Base-by-base conservation (phyloP, 2,329 filamentous ascomycete genomes). In the Aspergillus sp. region DNA sequence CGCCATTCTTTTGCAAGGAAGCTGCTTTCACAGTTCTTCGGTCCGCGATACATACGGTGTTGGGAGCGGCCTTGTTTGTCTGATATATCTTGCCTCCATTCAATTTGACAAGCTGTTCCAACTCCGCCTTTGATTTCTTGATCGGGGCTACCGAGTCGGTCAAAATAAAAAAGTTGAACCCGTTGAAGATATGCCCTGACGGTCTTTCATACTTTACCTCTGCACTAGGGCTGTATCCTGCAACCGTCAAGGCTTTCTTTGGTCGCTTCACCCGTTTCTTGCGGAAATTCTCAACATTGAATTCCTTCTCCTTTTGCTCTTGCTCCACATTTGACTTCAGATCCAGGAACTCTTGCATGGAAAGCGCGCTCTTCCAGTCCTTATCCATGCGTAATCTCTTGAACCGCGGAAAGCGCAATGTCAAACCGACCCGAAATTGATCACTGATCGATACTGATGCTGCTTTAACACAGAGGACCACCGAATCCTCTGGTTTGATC, bases 391-490 rank as follows among this genome's bases (percentile, higher is more conserved):
- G 86, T 5, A 98, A 78, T 38, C 83, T 85, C 64, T 92, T 92
- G 76, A 98, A 97, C 1, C 95, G 88, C 2, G 95, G 95, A 69
- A 99, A 99, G 0, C 95, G 88, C 41, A 99, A 79, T 0, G 95
- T 98, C 62, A 89, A 80, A 1, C 86, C 86, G 15, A 86, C 86
- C 7, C 89, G 88, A 72, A 97, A 98, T 60, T 90, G 87, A 55
- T 93, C 90, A 0, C 91, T 94, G 0, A 81, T 78, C 0, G 85
- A 86, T 0, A 96, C 86, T 19, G 88, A 91, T 0, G 94, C 89
- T 3, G 93, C 95, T 76, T 98, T 99, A 63, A 95, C 90, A 48
- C 91, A 89, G 0, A 99, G 69, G 1, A 99, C 92, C 15, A 99
- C 77, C 0, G 93, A 97, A 62, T 98, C 91, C 55, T 86, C 87